Percentiles rank a stretch among this genome's conserved stretches.
phyloP scores from a whole-genome alignment of 2,329 filamentous ascomycete genomes.

The Sarocladium strictum region DNA sequence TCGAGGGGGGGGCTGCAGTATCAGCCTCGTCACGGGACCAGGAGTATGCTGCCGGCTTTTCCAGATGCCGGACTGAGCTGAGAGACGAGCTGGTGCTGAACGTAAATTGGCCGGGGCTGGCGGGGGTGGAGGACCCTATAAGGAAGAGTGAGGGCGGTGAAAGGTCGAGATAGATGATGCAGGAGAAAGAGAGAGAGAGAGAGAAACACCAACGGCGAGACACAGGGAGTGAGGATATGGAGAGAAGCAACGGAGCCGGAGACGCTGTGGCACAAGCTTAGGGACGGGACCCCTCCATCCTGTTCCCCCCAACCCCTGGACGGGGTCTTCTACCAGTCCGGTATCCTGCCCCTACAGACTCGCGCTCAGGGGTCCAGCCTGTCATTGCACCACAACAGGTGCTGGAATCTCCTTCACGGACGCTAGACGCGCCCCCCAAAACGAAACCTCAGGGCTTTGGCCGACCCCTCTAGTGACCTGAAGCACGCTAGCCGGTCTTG shows the following conservation, averaged over 20 bases:
- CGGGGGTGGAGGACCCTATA: not conserved
- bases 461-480: constrained; percentile 13
- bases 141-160: not conserved
- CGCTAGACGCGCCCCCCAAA: not conserved
- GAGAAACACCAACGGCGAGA: not conserved
- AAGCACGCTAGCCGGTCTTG: constrained; percentile 19
- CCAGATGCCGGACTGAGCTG: not conserved
- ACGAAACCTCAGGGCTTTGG: not conserved
- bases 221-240: constrained; percentile 4
- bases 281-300: constrained; percentile 4
- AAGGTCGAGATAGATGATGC: not conserved
- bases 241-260: constrained; percentile 3
- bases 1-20: constrained; percentile 8
- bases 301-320: not conserved
- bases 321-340: too few relatives aligned
- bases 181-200: too few relatives aligned
- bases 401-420: not conserved
- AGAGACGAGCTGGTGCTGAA: not conserved
- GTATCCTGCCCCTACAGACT: not conserved
- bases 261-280: not conserved
- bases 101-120: not conserved
- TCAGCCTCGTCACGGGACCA: constrained; percentile 9
- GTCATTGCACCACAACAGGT: not conserved
- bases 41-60: not conserved
- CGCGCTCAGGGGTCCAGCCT: not conserved